Conservation (phyloP, 2,329 filamentous ascomycete genomes). For the Diaporthe nobilis region DNA sequence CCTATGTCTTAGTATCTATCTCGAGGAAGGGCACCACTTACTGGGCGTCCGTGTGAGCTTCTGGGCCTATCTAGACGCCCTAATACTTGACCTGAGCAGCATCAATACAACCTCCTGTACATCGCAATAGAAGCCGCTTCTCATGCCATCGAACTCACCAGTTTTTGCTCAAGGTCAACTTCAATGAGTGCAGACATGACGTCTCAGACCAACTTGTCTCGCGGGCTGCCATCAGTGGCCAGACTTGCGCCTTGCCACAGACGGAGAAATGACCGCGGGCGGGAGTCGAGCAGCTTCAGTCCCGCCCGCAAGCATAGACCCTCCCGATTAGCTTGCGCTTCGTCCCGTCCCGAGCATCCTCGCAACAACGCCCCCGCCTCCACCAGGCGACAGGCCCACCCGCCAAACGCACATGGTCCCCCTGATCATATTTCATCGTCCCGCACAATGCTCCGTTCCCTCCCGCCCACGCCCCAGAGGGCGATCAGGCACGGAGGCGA, state of each 20-base stretch:
- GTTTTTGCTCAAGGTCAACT: background rate
- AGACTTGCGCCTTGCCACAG: background rate
- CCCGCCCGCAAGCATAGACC: background rate
- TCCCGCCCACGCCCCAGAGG: background rate
- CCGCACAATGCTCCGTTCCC: background rate
- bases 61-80: background rate
- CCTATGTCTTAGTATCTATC: background rate
- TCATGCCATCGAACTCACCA: background rate
- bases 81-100: background rate
- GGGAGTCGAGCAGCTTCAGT: conserved; percentile 1
- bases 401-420: background rate
- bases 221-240: background rate
- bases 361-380: background rate
- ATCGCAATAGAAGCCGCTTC: background rate
- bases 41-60: background rate
- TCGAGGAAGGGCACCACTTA: background rate
- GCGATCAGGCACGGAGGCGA: background rate
- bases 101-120: background rate
- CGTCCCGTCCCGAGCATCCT: conserved; percentile 4
- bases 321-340: conserved; percentile 20
- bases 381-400: background rate
- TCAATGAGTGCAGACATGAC: background rate
- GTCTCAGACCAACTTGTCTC: background rate
- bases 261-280: background rate
- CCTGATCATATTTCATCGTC: background rate